A percentile compares a stretch with the other conserved stretches of the same genome.
Conservation (phyloP, 129 eudicot genomes). For the Flaveria sonorensis region DNA sequence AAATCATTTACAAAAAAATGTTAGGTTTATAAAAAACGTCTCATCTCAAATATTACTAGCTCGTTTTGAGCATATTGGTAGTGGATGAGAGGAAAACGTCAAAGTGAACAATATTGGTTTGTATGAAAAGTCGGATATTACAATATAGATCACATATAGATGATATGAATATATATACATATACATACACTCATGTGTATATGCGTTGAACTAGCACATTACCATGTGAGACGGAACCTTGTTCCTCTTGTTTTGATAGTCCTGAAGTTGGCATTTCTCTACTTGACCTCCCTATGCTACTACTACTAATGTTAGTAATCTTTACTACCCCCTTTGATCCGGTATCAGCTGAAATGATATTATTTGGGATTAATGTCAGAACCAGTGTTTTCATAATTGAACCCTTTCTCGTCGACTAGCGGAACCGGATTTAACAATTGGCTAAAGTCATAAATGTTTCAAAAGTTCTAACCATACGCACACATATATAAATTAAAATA, state of each 20-base stretch:
- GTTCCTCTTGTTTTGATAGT: constrained; percentile 54
- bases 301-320: constrained; percentile 44
- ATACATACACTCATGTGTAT: neutral
- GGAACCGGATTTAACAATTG: no score
- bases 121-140: no score
- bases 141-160: neutral
- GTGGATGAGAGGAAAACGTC: neutral
- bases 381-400: no score
- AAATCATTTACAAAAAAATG: no score
- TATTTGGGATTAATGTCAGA: constrained; percentile 20
- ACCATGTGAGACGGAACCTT: constrained; percentile 61
- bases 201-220: constrained; percentile 21
- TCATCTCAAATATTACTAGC: no score
- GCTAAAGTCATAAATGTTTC: no score
- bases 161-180: no score
- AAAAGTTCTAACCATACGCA: neutral
- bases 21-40: no score
- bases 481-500: neutral
- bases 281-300: constrained; percentile 56
- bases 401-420: no score
- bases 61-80: neutral
- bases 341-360: constrained; percentile 58
- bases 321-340: constrained; percentile 54
- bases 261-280: constrained; percentile 54
- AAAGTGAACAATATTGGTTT: no score